phyloP scores from a whole-genome alignment of 169 alveolate genomes.

The Cyclospora cayetanensis region DNA sequence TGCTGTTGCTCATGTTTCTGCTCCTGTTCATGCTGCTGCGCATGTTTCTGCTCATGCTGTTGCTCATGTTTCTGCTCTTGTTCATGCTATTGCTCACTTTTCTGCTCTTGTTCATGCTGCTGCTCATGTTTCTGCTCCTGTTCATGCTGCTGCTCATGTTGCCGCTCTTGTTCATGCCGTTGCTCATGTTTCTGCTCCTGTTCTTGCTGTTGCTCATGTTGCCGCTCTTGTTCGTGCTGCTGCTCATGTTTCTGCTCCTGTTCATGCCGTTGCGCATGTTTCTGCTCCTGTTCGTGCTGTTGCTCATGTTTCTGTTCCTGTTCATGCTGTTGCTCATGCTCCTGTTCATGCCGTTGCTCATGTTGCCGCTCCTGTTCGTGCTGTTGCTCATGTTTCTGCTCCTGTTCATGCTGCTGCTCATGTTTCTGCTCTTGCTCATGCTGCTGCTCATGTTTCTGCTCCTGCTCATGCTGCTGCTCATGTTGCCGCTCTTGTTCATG shows the following conservation, averaged over 20 bases:
- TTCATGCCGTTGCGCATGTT: too few species aligned
- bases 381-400: neutral
- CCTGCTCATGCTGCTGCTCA: too few species aligned
- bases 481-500: neutral
- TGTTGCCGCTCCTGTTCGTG: too few species aligned
- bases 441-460: conserved; percentile 5
- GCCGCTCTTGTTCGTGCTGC: too few species aligned
- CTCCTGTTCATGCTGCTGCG: conserved; percentile 1
- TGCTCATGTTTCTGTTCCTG: conserved; percentile 25
- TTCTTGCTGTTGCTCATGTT: conserved; percentile 24
- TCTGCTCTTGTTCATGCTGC: neutral
- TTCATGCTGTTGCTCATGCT: too few species aligned
- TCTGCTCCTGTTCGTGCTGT: neutral
- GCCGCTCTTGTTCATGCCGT: too few species aligned
- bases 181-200: neutral
- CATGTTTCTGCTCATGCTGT: too few species aligned
- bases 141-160: conserved; percentile 16
- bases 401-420: conserved; percentile 8
- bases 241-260: neutral
- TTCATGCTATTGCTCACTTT: too few species aligned
- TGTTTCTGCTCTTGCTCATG: too few species aligned
- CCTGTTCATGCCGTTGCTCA: conserved; percentile 9
- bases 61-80: neutral
- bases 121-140: too few species aligned
- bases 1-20: neutral